Percentiles rank a stretch among this genome's conserved stretches.
Conservation (phyloP, 768 basidiomycete genomes). For the Termitomyces bulborhizus region DNA sequence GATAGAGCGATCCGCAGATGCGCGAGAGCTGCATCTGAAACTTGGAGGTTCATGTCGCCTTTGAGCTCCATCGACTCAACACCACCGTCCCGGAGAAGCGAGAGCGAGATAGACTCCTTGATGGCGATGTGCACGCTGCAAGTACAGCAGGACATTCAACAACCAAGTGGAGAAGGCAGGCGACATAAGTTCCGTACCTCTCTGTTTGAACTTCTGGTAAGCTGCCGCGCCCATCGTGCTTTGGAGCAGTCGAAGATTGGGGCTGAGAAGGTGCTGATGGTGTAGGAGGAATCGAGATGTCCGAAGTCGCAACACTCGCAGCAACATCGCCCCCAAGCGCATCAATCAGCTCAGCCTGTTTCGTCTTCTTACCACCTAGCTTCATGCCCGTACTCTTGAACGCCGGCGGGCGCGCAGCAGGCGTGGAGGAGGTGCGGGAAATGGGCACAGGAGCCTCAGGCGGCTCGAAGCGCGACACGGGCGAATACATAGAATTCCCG, state of each 20-base stretch:
- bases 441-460: conserved; percentile 41
- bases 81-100: conserved; percentile 86
- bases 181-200: conserved; percentile 40
- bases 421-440: conserved; percentile 34
- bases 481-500: conserved; percentile 62
- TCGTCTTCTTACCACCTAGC: conserved; percentile 86
- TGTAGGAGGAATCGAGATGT: conserved; percentile 45
- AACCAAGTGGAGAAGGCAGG: background rate
- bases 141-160: background rate
- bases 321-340: conserved; percentile 78
- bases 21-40: conserved; percentile 68
- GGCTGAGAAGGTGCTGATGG: conserved; percentile 35
- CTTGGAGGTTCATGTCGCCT: conserved; percentile 90
- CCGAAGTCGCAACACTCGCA: conserved; percentile 29
- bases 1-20: conserved; percentile 67
- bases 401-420: conserved; percentile 57
- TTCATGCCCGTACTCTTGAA: conserved; percentile 98
- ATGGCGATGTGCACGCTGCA: conserved; percentile 79
- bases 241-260: conserved; percentile 35
- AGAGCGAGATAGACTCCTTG: conserved; percentile 77
- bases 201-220: conserved; percentile 72
- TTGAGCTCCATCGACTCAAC: conserved; percentile 86
- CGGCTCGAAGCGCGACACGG: conserved; percentile 67
- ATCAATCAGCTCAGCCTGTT: conserved; percentile 82
- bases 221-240: conserved; percentile 49